Evolutionary conservation across 306 rosid species (phyloP), one percentile per base, ranked within the genome.

Genomic region (Biancaea sappan): DNA sequence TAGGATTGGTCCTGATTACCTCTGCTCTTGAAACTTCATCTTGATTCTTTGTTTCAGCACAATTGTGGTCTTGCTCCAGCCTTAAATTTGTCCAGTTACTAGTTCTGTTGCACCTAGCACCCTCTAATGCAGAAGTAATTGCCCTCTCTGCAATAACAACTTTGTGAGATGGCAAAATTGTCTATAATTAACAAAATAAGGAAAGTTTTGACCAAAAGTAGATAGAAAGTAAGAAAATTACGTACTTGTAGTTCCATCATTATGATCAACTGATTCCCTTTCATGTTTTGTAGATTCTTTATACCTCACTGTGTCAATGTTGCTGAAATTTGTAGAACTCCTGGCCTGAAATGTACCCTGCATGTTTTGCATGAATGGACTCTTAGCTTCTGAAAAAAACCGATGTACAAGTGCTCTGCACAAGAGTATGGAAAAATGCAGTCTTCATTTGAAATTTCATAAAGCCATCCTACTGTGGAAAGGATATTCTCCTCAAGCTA

Each of bases 381-480:
- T 81, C 80, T 91, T 83, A 78, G 82, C 88, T 78, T 86, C 88
- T 80, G 77, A 56, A 56, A 82, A 71, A 64, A 74, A 82, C 82
- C 4, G 58, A 73, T 60, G 86, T 81, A 70, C 87, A 83, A 69
- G 91, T 78, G 75, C 92, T 84, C 91, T 86, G 82, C 87, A 84
- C 78, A 86, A 81, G 79, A 81, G 78, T 81, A 73, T 72, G 66
- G 66, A 81, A 68, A 80, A 71, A 86, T 84, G 74, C 71, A 69
- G 72, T 79, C 72, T 69, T 72, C 16, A 70, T 57, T 60, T 78
- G 71, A 79, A 85, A 75, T 79, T 79, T 74, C 81, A 79, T 25
- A 63, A 70, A 71, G 73, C 73, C 72, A 72, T 73, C 77, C 74
- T 59, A 75, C 41, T 71, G 62, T 73, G 64, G 24, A 79, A 79